Base-by-base conservation (phyloP, 202 grass and related monocot species). In the Elaeis oleifera region DNA sequence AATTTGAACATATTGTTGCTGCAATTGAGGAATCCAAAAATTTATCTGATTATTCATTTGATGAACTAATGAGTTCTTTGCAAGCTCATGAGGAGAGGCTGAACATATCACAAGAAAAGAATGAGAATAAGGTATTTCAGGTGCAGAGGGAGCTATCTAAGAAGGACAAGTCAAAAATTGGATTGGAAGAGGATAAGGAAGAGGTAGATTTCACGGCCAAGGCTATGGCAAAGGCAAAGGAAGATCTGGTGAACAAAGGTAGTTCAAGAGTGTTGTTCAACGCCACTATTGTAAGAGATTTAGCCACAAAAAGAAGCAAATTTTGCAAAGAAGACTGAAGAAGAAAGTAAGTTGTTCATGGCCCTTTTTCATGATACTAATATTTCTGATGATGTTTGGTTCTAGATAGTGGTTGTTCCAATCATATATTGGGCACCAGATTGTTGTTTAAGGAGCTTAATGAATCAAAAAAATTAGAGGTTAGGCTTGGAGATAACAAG, bases 41-140 rank as follows among this genome's bases (percentile, higher is more conserved):
- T 19, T 8, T 72, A 0, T 20, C 5, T 6, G 26, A 18, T 51
- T 71, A 51, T 6, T 44, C 71, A 3, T 74, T 74, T 73, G 27
- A 73, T 73, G 50, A 73, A 55, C 50, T 73, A 18, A 64, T 57
- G 60, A 48, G 50, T 3, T 73, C 59, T 16, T 23, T 73, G 49
- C 27, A 64, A 26, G 32, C 49, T 22, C 50, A 74, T 74, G 51
- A 74, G 20, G 14, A 50, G 9, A 74, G 59, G 15, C 1, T 48
- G 25, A n/a, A 20, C 4, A 61, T 4, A 23, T 22, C n/a, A 13
- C 2, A 21, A 17, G 59, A 74, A 11, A 56, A 21, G 63, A 11
- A 17, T 18, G 27, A 64, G 15, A 50, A 64, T 3, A 74, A 54
- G 0, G 51, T 27, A 22, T 74, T 64, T 63, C 36, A 64, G 3